These are phyloP conservation scores for Talaromyces funiculosus DNA, from an alignment of 2,329 filamentous ascomycete species.

Conservation along the genomic window DNA sequence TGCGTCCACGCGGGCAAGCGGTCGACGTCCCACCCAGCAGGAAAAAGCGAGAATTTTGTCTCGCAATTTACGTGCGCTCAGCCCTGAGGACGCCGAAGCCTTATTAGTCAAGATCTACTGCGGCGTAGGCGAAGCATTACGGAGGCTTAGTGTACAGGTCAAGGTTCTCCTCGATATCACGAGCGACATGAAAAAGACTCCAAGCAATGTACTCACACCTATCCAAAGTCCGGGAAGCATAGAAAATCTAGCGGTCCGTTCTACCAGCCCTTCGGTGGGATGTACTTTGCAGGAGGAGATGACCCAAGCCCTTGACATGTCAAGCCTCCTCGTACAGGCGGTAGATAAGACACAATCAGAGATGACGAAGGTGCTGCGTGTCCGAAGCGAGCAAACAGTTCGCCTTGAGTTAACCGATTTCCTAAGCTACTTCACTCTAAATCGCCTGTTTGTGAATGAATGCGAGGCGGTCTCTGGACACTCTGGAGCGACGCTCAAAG, in stretches of 20 bases:
- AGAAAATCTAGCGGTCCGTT: slow-evolving; percentile 24
- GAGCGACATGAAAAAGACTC: slow-evolving; percentile 46
- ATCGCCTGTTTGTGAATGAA: slow-evolving; percentile 59
- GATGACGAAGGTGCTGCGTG: slow-evolving; percentile 58
- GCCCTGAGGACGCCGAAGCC: slow-evolving; percentile 75
- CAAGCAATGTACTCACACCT: slow-evolving; percentile 23
- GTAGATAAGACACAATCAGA: slow-evolving; percentile 61
- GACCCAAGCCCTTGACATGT: slow-evolving; percentile 59
- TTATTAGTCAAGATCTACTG: slow-evolving; percentile 79
- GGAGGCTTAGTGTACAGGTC: slow-evolving; percentile 79
- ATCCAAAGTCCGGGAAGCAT: slow-evolving; percentile 29
- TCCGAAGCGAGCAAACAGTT: slow-evolving; percentile 56
- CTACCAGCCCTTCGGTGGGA: slow-evolving; percentile 29
- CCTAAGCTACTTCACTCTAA: slow-evolving; percentile 57
- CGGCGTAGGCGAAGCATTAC: slow-evolving; percentile 76
- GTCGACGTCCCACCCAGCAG: slow-evolving; percentile 65
- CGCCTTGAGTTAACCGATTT: slow-evolving; percentile 52
- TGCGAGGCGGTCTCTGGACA: slow-evolving; percentile 61
- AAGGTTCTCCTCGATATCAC: slow-evolving; percentile 91
- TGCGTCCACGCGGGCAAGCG: slow-evolving; percentile 63
- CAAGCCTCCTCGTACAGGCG: slow-evolving; percentile 59
- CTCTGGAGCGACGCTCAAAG: slow-evolving; percentile 54
- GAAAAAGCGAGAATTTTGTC: slow-evolving; percentile 86
- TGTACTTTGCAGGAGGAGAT: slow-evolving; percentile 49
- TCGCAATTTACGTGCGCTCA: slow-evolving; percentile 79